Evolutionary conservation across 2,329 filamentous ascomycete genomes (phyloP).

Genomic region (Apiospora pterosperma): DNA sequence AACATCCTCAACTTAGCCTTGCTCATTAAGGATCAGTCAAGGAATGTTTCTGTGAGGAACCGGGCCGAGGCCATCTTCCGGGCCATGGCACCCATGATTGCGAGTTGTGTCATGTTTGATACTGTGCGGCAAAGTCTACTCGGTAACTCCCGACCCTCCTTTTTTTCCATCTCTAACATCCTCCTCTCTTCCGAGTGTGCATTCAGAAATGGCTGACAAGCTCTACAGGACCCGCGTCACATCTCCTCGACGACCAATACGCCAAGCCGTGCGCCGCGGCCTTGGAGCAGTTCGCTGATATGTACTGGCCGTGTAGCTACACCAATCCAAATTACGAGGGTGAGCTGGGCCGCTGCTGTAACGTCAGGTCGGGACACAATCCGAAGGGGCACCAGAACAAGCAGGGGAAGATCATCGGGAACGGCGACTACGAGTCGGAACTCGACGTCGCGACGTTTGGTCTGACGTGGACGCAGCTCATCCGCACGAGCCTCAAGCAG

Average conservation of each 20-base stretch:
- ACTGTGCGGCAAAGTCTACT: constrained; percentile 28
- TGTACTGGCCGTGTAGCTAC: constrained; percentile 29
- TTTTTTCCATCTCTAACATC: neutral
- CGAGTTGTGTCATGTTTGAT: constrained; percentile 30
- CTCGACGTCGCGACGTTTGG: constrained; percentile 21
- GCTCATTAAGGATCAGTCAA: constrained; percentile 21
- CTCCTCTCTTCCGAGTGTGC: neutral
- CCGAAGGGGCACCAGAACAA: constrained; percentile 30
- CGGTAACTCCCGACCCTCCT: constrained; percentile 11
- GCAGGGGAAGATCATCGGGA: constrained; percentile 29
- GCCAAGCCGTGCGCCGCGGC: constrained; percentile 25
- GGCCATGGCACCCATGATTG: constrained; percentile 27
- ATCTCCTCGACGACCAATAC: constrained; percentile 27
- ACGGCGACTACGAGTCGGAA: constrained; percentile 27
- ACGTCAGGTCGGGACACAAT: constrained; percentile 28
- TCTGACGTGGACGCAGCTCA: constrained; percentile 24
- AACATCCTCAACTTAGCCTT: constrained; percentile 27
- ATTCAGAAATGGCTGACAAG: neutral
- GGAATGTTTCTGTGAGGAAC: constrained; percentile 12
- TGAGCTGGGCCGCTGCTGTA: constrained; percentile 26
- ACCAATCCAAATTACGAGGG: constrained; percentile 17
- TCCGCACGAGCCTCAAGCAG: constrained; percentile 22
- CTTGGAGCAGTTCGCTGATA: constrained; percentile 25
- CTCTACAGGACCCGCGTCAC: constrained; percentile 22
- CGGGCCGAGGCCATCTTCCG: constrained; percentile 27